Evolutionary conservation across 495 filamentous ascomycete species (phyloP).

Genomic region (Paragyromitra xinjiangensis): DNA sequence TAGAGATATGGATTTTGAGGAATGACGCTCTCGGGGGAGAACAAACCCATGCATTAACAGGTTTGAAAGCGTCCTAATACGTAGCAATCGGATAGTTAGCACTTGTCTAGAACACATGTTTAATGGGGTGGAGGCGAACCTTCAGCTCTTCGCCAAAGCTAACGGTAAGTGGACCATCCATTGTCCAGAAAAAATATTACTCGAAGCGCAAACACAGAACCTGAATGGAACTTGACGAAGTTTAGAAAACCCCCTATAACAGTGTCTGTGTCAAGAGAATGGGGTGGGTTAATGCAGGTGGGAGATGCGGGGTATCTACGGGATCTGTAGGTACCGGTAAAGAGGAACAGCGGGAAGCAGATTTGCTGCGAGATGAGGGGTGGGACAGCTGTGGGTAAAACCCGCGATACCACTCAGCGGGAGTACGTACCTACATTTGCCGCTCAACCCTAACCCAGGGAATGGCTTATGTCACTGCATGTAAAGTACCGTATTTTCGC

Average conservation of each 20-base stretch:
- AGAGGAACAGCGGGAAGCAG: conserved; percentile 21
- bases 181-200: conserved; percentile 18
- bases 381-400: conserved; percentile 38
- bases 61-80: conserved; percentile 87
- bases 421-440: conserved; percentile 46
- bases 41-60: conserved; percentile 86
- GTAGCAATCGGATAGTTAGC: conserved; percentile 32
- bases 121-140: conserved; percentile 63
- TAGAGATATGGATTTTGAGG: conserved; percentile 40
- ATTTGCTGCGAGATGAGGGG: conserved; percentile 48
- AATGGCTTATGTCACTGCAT: conserved; percentile 2
- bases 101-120: background rate
- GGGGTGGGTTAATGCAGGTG: background rate
- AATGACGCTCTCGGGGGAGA: conserved; percentile 37
- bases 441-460: conserved; percentile 39
- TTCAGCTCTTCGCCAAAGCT: conserved; percentile 91
- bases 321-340: conserved; percentile 40
- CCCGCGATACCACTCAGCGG: conserved; percentile 31
- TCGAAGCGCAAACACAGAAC: conserved; percentile 13
- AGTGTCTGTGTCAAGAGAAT: conserved; percentile 1
- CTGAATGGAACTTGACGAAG: background rate
- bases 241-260: conserved; percentile 8
- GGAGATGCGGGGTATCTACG: conserved; percentile 39
- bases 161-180: conserved; percentile 58
- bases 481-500: background rate